Conservation (phyloP, 805 yeast species). For the Ogataea polymorpha region DNA sequence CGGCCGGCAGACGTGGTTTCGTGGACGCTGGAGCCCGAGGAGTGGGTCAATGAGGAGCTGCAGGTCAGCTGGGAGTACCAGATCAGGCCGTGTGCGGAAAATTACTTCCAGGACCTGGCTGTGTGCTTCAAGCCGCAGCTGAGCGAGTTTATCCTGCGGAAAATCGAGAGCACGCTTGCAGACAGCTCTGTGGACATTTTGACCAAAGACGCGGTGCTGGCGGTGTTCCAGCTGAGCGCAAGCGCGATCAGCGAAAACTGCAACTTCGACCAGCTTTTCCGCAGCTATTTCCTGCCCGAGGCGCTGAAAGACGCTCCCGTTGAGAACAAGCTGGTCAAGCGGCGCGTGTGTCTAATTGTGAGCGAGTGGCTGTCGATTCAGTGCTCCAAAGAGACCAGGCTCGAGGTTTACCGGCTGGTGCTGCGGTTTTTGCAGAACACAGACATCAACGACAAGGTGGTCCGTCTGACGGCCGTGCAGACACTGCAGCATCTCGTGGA, state of each 20-base stretch:
- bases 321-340: constrained; percentile 59
- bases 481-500: constrained; percentile 68
- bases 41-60: constrained; percentile 83
- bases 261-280: constrained; percentile 64
- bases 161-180: constrained; percentile 45
- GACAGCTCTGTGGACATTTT: constrained; percentile 43
- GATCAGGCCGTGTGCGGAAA: constrained; percentile 83
- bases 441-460: constrained; percentile 69
- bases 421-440: constrained; percentile 40
- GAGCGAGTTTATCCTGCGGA: constrained; percentile 52
- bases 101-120: constrained; percentile 73
- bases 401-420: constrained; percentile 57
- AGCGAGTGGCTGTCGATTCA: constrained; percentile 77
- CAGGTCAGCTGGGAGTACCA: constrained; percentile 78
- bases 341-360: constrained; percentile 75
- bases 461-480: constrained; percentile 68
- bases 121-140: constrained; percentile 56
- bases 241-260: constrained; percentile 60
- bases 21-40: constrained; percentile 89
- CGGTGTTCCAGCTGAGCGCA: constrained; percentile 80
- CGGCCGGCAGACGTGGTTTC: constrained; percentile 73
- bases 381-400: constrained; percentile 56
- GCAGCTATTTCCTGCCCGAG: constrained; percentile 65
- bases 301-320: constrained; percentile 43
- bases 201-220: constrained; percentile 72